Evolutionary conservation across 306 rosid species (phyloP), one percentile per base, ranked within the genome.

Genomic region (Citrullus colocynthis): DNA sequence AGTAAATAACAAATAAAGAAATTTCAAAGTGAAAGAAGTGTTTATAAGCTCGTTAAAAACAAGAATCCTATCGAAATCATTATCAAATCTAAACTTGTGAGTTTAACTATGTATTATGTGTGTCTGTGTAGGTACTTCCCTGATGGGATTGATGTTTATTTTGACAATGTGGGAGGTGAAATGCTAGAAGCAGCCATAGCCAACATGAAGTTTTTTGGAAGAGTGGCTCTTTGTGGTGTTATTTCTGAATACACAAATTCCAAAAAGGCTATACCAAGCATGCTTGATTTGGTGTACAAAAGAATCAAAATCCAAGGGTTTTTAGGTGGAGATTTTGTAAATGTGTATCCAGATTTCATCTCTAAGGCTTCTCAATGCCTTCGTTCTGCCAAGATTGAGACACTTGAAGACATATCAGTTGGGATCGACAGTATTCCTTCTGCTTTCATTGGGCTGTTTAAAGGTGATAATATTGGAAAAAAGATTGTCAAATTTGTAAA

Each of bases 81-180:
- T 24, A 24, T 24, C 28, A 24, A 11, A 48, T 48, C 12, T 4
- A 48, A 48, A 48, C 15, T 48, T 48, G 5, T 12, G 16, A 48
- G 52, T 48, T 48, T 11, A 48, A 11, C 52, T 4, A 48, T 11
- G 3, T 48, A 48, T 2, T 4, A 48, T 11, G 3, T 48, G 12
- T 2, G 2, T 48, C 4, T 39, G 6, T 39, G 14, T 48, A 48
- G 93, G 87, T 82, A 80, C 81, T 93, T 91, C 72, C 95, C 95
- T 0, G 85, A 85, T 41, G 98, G 98, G 57, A 91, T 93, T 69
- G 96, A 93, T 51, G 79, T 93, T 70, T 93, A 88, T 76, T 91
- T 93, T 42, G 98, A 93, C 87, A 93, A 93, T 45, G 98, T 93
- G 52, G 96, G 97, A 7, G 90, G 64, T 1, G 88, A 86, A 66